Evolutionary conservation across 495 filamentous ascomycete genomes (phyloP), one percentile per base, ranked within the genome.

Genomic region (Cladorrhinum samala): DNA sequence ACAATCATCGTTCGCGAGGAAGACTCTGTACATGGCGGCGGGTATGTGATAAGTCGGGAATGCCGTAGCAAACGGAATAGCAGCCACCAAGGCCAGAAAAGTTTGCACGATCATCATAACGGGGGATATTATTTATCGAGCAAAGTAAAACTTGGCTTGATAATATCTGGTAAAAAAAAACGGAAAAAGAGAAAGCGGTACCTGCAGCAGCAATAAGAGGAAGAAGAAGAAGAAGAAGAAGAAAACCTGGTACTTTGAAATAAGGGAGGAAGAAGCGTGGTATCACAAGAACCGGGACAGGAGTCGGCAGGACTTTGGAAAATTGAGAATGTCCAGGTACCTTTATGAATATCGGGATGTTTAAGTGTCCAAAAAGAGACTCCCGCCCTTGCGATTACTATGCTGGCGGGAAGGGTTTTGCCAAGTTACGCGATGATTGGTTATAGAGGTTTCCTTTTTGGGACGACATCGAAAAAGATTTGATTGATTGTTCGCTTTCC

Each of bases 41-140:
- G 62, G 60, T 16, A 57, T 18, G 3, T 38, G 24, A 50, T 61
- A 60, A 24, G 48, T 36, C 19, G 56, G 54, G 1, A 62, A 17
- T 5, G 55, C 49, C 4, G 54, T 21, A n/a, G 40, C 53, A 2
- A 57, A 20, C 9, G 54, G 46, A 24, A 52, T 21, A 23, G 43
- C 27, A 17, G 51, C 57, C 38, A 45, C 23, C 25, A 66, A 37
- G 47, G 51, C 48, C 49, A 50, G 18, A 48, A 53, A 6, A 40
- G 37, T 4, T 13, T 43, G 23, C 16, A 55, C 24, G 33, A 49
- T 42, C 16, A 36, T 50, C 13, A 9, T 19, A 36, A 27, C 39
- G 27, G 25, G 36, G 18, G n/a, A n/a, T n/a, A n/a, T n/a, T n/a
- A n/a, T n/a, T n/a, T n/a, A n/a, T n/a, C n/a, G n/a, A n/a, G n/a